These are phyloP conservation scores for Torulaspora maleeae DNA, from an alignment of 805 yeast genomes.

Conservation along the genomic window DNA sequence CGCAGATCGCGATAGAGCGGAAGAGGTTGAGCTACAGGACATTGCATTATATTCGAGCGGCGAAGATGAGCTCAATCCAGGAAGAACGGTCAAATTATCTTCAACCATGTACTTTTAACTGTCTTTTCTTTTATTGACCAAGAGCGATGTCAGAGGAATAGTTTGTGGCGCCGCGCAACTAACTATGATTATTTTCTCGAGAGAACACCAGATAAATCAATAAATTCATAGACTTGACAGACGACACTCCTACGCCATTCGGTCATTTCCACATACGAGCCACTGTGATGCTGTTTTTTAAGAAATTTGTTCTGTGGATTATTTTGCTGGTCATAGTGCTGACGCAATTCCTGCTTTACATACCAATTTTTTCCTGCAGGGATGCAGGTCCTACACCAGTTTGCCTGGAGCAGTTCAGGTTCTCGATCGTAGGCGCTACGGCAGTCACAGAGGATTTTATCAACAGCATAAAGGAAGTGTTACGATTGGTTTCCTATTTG, in stretches of 20 bases:
- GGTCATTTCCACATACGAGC: not conserved
- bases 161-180: constrained; percentile 5
- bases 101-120: constrained; percentile 26
- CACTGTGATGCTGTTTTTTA: constrained; percentile 13
- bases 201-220: not conserved
- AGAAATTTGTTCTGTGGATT: constrained; percentile 20
- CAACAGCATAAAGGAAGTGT: constrained; percentile 24
- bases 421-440: constrained; percentile 24
- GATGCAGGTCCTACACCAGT: constrained; percentile 15
- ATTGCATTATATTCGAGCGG: constrained; percentile 19
- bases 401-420: constrained; percentile 30
- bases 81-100: constrained; percentile 22
- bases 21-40: constrained; percentile 24
- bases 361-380: constrained; percentile 28
- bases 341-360: constrained; percentile 21
- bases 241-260: no score
- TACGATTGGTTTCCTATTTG: constrained; percentile 28
- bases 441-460: constrained; percentile 23
- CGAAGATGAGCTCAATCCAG: constrained; percentile 14
- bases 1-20: constrained; percentile 7
- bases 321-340: constrained; percentile 13
- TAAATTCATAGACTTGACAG: no score
- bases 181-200: not conserved
- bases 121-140: not conserved
- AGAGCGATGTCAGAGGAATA: constrained; percentile 1